Conservation (phyloP, 441 rosid genomes). For the Mallotus repandus region DNA sequence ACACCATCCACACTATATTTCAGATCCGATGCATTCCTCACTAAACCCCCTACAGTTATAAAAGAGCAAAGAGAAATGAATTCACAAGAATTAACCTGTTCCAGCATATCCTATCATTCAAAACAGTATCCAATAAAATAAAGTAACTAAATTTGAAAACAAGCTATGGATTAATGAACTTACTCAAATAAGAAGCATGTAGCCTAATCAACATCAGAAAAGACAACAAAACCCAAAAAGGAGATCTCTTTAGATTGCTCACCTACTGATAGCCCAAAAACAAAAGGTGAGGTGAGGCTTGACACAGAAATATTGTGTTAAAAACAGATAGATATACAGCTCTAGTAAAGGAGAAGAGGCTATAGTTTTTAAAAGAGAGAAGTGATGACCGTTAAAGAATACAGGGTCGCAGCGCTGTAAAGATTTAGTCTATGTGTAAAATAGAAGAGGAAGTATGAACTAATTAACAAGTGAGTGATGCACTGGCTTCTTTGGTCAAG, state of each 20-base stretch:
- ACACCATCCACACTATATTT: slow-evolving; percentile 11
- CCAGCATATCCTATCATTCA: background rate
- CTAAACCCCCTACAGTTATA: background rate
- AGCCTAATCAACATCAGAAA: background rate
- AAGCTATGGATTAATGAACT: background rate
- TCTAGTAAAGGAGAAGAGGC: background rate
- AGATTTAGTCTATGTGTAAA: background rate
- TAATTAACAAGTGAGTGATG: slow-evolving; percentile 3
- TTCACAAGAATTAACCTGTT: background rate
- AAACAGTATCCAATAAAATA: background rate
- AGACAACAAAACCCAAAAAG: background rate
- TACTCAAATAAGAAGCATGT: background rate
- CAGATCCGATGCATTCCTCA: slow-evolving; percentile 27
- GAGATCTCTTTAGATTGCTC: slow-evolving; percentile 9
- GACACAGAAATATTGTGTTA: background rate
- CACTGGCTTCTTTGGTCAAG: background rate
- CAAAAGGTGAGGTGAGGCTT: background rate
- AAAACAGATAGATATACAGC: background rate
- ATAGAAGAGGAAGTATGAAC: background rate
- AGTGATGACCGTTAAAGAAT: background rate
- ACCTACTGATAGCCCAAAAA: slow-evolving; percentile 3
- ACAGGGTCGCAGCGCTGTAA: background rate
- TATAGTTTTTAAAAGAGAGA: background rate
- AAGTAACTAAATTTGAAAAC: background rate
- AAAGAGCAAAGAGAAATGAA: background rate